Conservation (phyloP, 2,329 filamentous ascomycete species). For the Diaporthe batatas region DNA sequence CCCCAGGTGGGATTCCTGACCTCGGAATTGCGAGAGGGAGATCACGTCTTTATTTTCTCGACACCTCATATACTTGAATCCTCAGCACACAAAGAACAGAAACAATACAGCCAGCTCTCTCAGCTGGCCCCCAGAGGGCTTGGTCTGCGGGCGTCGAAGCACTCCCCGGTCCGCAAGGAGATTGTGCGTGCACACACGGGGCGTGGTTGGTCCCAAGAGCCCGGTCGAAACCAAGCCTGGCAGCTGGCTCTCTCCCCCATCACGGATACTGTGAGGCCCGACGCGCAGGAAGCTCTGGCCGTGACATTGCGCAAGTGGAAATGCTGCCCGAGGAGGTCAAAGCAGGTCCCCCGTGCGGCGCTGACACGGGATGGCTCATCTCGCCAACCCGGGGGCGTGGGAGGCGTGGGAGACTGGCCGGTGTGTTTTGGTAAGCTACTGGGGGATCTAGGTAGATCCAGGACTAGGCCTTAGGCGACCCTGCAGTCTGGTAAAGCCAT, state of each 20-base stretch:
- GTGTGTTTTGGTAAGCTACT: not conserved
- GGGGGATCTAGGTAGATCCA: not conserved
- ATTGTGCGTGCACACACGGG: not conserved
- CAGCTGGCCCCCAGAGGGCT: not conserved
- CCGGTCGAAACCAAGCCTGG: not conserved
- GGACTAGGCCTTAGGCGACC: not conserved
- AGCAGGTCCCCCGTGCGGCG: not conserved
- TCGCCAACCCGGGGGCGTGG: not conserved
- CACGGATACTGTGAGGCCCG: not conserved
- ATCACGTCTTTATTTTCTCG: slow-evolving; percentile 1
- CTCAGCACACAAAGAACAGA: not conserved
- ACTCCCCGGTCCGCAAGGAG: not conserved
- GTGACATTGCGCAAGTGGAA: not conserved
- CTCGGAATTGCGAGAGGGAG: not conserved
- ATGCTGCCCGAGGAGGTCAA: not conserved
- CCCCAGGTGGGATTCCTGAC: not conserved
- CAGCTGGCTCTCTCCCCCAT: not conserved
- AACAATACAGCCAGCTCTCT: not conserved
- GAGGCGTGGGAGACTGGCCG: not conserved
- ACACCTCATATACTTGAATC: not conserved
- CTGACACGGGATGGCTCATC: not conserved
- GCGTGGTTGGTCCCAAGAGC: not conserved
- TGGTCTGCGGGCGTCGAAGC: not conserved
- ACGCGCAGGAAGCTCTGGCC: not conserved
- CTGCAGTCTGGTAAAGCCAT: not conserved